phyloP scores from a whole-genome alignment of 345 rosid genomes.

The Ceriops decandra region DNA sequence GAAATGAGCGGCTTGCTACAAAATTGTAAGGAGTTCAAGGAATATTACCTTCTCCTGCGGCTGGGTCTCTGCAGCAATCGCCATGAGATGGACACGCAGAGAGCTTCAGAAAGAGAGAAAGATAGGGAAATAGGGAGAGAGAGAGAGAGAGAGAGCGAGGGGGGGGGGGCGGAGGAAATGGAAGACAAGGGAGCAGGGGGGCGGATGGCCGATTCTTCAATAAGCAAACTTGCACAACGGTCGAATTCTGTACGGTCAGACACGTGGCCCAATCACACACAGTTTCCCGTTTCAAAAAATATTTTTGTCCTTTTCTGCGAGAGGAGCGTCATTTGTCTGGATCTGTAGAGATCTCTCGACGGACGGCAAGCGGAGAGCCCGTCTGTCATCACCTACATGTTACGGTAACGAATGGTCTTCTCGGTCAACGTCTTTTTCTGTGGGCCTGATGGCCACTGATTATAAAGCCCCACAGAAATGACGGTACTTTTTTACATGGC shows the following conservation, averaged over 20 bases:
- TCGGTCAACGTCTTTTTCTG: background rate
- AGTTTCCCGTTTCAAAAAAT: conserved; percentile 20
- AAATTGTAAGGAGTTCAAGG: background rate
- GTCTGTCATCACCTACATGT: too few relatives aligned
- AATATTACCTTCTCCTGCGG: conserved; percentile 51
- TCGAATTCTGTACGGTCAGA: conserved; percentile 35
- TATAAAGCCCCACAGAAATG: too few relatives aligned
- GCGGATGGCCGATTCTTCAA: conserved; percentile 11
- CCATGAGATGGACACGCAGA: conserved; percentile 38
- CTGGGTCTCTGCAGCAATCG: conserved; percentile 60
- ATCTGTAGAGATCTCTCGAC: too few relatives aligned
- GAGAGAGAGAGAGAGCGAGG: too few relatives aligned
- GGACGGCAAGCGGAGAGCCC: too few relatives aligned
- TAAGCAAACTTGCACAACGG: conserved; percentile 43
- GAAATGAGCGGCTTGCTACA: background rate
- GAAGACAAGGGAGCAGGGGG: conserved; percentile 12
- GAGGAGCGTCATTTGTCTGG: conserved; percentile 34
- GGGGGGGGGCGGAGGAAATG: conserved; percentile 6
- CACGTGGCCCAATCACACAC: conserved; percentile 44
- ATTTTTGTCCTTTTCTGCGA: background rate
- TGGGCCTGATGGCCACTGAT: background rate
- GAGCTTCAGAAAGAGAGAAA: background rate
- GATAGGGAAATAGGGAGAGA: background rate
- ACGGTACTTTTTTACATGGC: too few relatives aligned
- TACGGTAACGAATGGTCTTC: too few relatives aligned